phyloP scores from a whole-genome alignment of 2,329 filamentous ascomycete species.

The Purpureocillium takamizusanense region DNA sequence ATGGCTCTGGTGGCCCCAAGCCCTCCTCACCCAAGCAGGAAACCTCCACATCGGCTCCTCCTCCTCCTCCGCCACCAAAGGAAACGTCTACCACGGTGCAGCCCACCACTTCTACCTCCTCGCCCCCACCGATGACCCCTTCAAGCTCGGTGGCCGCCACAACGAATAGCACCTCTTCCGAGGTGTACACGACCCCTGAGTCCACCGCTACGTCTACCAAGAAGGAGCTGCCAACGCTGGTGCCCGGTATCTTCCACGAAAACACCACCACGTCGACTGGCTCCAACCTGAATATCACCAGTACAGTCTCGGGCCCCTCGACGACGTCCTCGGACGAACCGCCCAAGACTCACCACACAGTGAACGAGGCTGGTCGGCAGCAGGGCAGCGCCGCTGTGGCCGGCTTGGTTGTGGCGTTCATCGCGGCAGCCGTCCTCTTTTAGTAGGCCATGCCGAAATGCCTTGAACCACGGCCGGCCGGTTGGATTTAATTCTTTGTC shows the following conservation, averaged over 20 bases:
- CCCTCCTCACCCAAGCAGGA: neutral
- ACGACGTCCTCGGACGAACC: constrained; percentile 17
- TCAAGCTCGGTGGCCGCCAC: neutral
- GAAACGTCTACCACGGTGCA: neutral
- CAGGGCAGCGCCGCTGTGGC: constrained; percentile 42
- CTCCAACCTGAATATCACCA: constrained; percentile 1
- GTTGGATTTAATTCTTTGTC: too few species aligned
- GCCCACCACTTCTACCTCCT: constrained; percentile 7
- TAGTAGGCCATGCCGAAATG: constrained; percentile 13
- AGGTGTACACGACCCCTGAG: constrained; percentile 1
- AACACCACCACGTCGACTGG: constrained; percentile 26
- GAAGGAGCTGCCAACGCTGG: constrained; percentile 14
- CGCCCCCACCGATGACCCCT: constrained; percentile 2
- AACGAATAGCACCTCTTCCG: neutral
- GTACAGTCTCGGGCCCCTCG: constrained; percentile 9
- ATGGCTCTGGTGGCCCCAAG: constrained; percentile 28
- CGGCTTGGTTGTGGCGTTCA: constrained; percentile 45
- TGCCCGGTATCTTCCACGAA: constrained; percentile 46
- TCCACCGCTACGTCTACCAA: constrained; percentile 9
- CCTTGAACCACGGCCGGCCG: neutral
- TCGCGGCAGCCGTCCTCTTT: constrained; percentile 41
- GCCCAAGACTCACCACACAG: constrained; percentile 23
- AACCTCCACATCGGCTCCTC: neutral
- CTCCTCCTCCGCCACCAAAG: neutral
- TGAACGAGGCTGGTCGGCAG: constrained; percentile 36